Conservation (phyloP, 305 asterid species). For the Ilex paraguariensis region DNA sequence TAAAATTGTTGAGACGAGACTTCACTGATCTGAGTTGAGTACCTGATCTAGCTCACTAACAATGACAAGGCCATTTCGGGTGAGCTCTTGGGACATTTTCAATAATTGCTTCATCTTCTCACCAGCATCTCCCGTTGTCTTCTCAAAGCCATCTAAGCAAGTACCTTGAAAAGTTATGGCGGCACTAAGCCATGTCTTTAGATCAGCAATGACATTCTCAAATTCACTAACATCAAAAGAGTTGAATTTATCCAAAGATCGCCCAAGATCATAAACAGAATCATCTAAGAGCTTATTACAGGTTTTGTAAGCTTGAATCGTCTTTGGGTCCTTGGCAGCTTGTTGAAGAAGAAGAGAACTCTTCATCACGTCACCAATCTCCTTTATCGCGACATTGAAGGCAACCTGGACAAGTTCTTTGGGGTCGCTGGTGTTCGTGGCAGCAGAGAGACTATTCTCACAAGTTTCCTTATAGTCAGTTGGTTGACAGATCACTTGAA, state of each 20-base stretch:
- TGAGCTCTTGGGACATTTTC: constrained; percentile 29
- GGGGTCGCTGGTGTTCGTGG: constrained; percentile 21
- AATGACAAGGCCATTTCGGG: constrained; percentile 45
- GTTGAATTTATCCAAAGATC: constrained; percentile 17
- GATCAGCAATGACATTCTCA: constrained; percentile 28
- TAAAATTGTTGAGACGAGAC: no score
- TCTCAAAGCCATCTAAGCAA: constrained; percentile 48
- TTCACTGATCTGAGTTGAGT: background rate
- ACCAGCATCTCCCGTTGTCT: constrained; percentile 20
- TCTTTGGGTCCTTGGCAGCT: constrained; percentile 23
- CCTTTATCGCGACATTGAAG: constrained; percentile 8
- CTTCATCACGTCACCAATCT: constrained; percentile 7
- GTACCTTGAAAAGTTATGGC: constrained; percentile 50
- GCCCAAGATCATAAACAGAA: constrained; percentile 37
- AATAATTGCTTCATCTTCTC: constrained; percentile 27
- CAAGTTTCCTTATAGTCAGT: constrained; percentile 69
- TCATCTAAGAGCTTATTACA: constrained; percentile 40
- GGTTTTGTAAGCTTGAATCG: constrained; percentile 24
- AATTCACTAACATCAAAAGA: constrained; percentile 12
- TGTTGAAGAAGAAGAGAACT: constrained; percentile 14
- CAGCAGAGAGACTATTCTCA: constrained; percentile 36
- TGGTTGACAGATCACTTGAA: constrained; percentile 11
- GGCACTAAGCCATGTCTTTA: constrained; percentile 58
- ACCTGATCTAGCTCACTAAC: constrained; percentile 21
- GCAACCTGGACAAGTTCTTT: constrained; percentile 14